These are phyloP conservation scores for Linnemannia exigua DNA, from an alignment of 192 early-diverging fungal genomes.

Conservation along the genomic window DNA sequence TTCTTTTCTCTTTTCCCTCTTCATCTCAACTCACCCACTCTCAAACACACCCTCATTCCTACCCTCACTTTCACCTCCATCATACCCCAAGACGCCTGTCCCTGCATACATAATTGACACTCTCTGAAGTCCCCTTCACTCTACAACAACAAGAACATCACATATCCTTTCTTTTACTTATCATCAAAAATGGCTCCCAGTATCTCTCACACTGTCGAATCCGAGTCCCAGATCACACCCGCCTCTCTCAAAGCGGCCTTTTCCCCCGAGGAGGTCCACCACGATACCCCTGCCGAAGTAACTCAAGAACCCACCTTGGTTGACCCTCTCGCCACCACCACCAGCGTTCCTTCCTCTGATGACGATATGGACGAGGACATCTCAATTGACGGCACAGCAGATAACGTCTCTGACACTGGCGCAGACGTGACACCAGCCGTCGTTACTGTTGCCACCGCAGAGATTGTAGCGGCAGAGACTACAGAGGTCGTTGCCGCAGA, in stretches of 20 bases:
- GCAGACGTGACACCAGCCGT: background rate
- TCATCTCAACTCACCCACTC: background rate
- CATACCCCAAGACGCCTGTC: background rate
- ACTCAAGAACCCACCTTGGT: background rate
- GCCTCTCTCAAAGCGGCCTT: background rate
- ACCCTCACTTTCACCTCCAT: background rate
- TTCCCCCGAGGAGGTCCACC: too few relatives aligned
- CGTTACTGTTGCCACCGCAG: background rate
- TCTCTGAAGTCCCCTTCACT: background rate
- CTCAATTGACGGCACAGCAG: conserved; percentile 10
- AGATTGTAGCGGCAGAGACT: background rate
- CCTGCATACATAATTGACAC: background rate
- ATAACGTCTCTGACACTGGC: background rate
- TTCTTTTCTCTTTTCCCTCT: background rate
- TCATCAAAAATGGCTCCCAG: conserved; percentile 7
- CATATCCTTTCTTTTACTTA: background rate
- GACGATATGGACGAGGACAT: conserved; percentile 11
- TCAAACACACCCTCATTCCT: background rate
- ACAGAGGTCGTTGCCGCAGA: background rate
- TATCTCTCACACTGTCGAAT: conserved; percentile 10
- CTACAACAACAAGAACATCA: background rate
- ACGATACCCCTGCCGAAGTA: background rate
- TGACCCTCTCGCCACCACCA: conserved; percentile 28
- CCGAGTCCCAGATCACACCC: background rate
- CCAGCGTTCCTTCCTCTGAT: conserved; percentile 25